These are phyloP conservation scores for Irpex rosettiformis DNA, from an alignment of 1,284 basidiomycete genomes.

Conservation along the genomic window DNA sequence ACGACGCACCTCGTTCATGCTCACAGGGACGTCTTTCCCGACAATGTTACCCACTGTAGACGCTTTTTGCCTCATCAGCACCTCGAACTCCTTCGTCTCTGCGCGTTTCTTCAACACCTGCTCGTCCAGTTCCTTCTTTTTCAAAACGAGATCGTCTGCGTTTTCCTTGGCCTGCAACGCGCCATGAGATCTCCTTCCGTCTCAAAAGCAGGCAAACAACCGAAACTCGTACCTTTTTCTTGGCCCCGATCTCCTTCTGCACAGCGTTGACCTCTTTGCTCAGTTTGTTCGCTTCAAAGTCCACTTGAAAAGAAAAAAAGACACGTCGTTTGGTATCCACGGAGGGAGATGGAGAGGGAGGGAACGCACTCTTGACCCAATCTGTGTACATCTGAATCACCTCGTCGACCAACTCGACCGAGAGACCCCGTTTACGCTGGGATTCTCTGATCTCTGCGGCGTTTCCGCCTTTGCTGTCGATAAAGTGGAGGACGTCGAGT, in stretches of 20 bases:
- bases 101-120: conserved; percentile 78
- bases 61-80: conserved; percentile 77
- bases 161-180: conserved; percentile 86
- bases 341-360: neutral
- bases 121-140: conserved; percentile 79
- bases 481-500: conserved; percentile 74
- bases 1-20: conserved; percentile 78
- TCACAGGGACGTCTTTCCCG: conserved; percentile 82
- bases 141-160: conserved; percentile 80
- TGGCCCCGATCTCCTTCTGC: conserved; percentile 91
- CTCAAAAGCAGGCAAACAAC: no score
- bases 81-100: conserved; percentile 75
- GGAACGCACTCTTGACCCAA: conserved; percentile 83
- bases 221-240: conserved; percentile 77
- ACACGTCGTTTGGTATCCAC: no score
- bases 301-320: conserved; percentile 46
- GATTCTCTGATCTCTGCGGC: conserved; percentile 91
- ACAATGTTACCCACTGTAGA: conserved; percentile 91
- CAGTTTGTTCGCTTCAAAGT: conserved; percentile 78
- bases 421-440: conserved; percentile 87
- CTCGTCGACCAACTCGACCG: conserved; percentile 91
- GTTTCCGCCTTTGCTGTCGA: conserved; percentile 90
- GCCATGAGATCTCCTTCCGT: no score
- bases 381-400: conserved; percentile 89
- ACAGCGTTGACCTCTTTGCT: conserved; percentile 86